Evolutionary conservation across 306 rosid genomes (phyloP).

Genomic region (Luffa acutangula): DNA sequence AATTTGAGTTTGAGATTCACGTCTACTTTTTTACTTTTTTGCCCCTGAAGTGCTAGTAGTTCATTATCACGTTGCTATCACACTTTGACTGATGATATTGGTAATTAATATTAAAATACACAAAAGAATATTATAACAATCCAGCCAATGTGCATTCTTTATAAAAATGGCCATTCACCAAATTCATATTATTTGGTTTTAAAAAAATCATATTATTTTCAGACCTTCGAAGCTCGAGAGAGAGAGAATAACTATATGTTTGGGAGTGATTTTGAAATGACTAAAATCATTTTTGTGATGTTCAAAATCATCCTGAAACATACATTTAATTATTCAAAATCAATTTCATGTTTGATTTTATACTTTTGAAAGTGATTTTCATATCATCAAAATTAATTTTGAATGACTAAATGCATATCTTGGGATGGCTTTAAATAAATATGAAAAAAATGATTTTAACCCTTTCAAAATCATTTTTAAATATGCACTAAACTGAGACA

Average conservation of each 20-base stretch:
- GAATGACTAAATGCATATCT: no score
- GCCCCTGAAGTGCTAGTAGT: not conserved
- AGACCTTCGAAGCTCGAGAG: not conserved
- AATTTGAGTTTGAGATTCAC: not conserved
- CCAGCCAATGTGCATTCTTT: not conserved
- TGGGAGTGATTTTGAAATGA: no score
- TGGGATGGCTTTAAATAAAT: no score
- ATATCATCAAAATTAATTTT: no score
- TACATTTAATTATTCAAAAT: no score
- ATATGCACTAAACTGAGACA: not conserved
- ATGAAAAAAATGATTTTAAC: no score
- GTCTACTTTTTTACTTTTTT: not conserved
- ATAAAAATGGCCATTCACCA: not conserved
- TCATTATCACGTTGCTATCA: not conserved
- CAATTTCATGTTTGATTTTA: no score
- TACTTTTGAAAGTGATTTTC: no score
- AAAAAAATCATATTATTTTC: not conserved
- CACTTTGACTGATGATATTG: not conserved
- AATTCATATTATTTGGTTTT: not conserved
- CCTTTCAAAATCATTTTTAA: no score
- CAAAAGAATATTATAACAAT: not conserved
- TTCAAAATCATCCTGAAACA: no score
- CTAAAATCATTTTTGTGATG: no score
- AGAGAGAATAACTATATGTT: not conserved
- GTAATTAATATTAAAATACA: not conserved